These are phyloP conservation scores for Ganoderma lingzhi DNA, from an alignment of 1,284 basidiomycete species.

Conservation along the genomic window DNA sequence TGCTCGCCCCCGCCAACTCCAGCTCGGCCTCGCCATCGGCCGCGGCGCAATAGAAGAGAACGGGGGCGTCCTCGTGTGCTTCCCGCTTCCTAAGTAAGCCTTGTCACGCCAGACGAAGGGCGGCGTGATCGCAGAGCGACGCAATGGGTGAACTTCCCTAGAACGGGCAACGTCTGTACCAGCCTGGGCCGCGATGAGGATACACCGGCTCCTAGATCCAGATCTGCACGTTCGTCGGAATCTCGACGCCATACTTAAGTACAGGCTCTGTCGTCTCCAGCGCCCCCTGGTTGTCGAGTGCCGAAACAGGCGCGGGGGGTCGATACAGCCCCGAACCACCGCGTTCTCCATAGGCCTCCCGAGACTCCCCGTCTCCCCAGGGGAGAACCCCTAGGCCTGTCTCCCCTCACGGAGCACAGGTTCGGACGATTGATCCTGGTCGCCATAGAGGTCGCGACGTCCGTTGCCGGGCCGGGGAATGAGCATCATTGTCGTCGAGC, in stretches of 20 bases:
- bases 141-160: not conserved
- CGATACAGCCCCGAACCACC: slow-evolving; percentile 3
- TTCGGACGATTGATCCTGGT: slow-evolving; percentile 25
- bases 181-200: not conserved
- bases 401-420: slow-evolving; percentile 17
- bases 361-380: not conserved
- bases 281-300: not conserved
- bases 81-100: not conserved
- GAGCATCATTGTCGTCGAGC: slow-evolving; percentile 28
- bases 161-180: slow-evolving; percentile 12
- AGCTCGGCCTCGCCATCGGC: not conserved
- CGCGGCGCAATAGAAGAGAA: not conserved
- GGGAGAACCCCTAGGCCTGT: no score
- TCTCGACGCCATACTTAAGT: not conserved
- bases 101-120: slow-evolving; percentile 1
- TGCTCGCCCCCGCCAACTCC: not conserved
- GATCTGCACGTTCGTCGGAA: slow-evolving; percentile 3
- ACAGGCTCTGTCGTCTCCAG: not conserved
- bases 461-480: slow-evolving; percentile 18
- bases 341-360: slow-evolving; percentile 14
- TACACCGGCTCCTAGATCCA: not conserved
- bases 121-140: slow-evolving; percentile 18
- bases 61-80: not conserved
- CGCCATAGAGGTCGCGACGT: slow-evolving; percentile 30
- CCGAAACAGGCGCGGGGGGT: not conserved